Base-by-base conservation (phyloP, 2,329 filamentous ascomycete species). In the Epichloe hybrida region DNA sequence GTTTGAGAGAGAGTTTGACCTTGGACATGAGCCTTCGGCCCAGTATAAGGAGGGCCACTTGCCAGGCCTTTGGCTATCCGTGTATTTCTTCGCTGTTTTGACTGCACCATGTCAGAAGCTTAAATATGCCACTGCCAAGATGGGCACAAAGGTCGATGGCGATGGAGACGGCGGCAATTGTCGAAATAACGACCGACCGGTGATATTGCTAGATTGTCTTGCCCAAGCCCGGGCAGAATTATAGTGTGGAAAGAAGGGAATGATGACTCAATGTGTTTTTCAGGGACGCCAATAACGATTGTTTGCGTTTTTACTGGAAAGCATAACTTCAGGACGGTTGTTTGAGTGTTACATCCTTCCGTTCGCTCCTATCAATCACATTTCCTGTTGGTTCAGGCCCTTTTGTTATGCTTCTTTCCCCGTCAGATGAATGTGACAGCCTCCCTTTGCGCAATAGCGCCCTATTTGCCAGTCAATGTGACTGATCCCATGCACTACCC, bases 401-500 rank as follows among this genome's bases (percentile, higher is more conserved):
- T 37, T 21, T 34, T 34, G 23, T 35, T 35, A 13, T 20, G 23
- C n/a, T 9, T 41, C 37, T n/a, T 9, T 13, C 31, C 34, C 20
- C n/a, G 17, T 21, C 34, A 3, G 27, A 17, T 11, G 39, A 43
- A 38, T 13, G 39, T 38, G 44, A 38, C 34, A 39, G n/a, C 34
- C 31, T 7, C 35, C 2, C 9, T 48, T 37, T 48, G 44, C 31
- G 36, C 41, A 40, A 45, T 41, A 17, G 13, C 15, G 23, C 46
- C 15, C 13, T 41, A 2, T 23, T 17, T 5, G 35, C 15, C 49
- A 39, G 21, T 12, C 7, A n/a, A 51, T 44, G 35, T 48, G 50
- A 52, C 46, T 49, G 41, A 49, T 49, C 41, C 20, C 41, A 42
- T 52, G 50, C 46, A 46, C 20, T 35, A 34, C 20, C 44, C 20